Evolutionary conservation across 495 filamentous ascomycete genomes (phyloP).

Genomic region (Talaromyces nanjingensis): DNA sequence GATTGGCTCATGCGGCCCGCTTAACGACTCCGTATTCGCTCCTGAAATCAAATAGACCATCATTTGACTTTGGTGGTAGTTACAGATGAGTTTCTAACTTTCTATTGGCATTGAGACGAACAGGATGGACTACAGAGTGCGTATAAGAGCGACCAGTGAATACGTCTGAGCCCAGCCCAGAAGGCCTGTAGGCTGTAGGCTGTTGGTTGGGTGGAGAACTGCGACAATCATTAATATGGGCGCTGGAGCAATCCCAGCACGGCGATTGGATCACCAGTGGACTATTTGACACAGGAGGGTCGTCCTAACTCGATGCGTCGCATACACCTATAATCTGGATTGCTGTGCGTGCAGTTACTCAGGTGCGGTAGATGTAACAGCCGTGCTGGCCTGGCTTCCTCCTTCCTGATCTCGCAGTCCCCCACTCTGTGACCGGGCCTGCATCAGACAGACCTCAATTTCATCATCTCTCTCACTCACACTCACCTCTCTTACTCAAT

Average conservation of each 20-base stretch:
- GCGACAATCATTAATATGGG: neutral
- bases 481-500: neutral
- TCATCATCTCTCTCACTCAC: neutral
- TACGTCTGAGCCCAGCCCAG: neutral
- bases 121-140: too few relatives aligned
- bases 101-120: neutral
- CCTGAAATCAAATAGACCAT: neutral
- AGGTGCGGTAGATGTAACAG: neutral
- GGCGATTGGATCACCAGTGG: neutral
- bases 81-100: neutral
- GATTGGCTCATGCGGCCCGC: neutral
- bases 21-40: neutral
- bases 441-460: neutral
- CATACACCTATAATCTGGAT: too few relatives aligned
- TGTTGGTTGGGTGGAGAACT: neutral
- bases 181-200: too few relatives aligned
- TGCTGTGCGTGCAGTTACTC: too few relatives aligned
- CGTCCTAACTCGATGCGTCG: constrained; percentile 2
- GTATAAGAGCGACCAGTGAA: neutral
- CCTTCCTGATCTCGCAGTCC: neutral
- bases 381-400: neutral
- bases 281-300: neutral
- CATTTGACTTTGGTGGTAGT: neutral
- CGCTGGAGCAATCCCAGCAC: neutral
- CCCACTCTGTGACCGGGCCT: neutral